Conservation (phyloP, 2,329 filamentous ascomycete species). For the Colletotrichum lentis region DNA sequence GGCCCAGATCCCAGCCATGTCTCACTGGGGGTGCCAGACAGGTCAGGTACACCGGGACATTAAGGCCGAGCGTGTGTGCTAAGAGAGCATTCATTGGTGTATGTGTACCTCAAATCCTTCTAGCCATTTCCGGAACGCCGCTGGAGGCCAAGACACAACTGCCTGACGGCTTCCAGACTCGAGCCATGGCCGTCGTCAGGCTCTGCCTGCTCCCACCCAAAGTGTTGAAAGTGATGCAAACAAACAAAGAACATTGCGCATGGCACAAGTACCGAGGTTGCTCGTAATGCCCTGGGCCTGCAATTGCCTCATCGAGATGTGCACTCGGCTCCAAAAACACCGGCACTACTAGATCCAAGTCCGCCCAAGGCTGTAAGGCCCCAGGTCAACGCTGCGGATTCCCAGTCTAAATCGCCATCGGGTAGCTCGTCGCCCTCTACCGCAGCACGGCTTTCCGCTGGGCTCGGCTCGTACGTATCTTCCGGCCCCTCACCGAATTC, state of each 20-base stretch:
- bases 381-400: conserved; percentile 57
- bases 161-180: conserved; percentile 11
- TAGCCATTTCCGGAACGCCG: conserved; percentile 21
- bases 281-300: not conserved
- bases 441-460: conserved; percentile 44
- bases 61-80: not conserved
- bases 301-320: conserved; percentile 47
- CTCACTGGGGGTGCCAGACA: conserved; percentile 11
- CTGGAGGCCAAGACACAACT: conserved; percentile 6
- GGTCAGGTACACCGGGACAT: not conserved
- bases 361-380: conserved; percentile 55
- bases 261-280: too few relatives aligned
- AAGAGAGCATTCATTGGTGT: conserved; percentile 20
- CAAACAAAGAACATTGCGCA: conserved; percentile 20
- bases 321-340: conserved; percentile 58
- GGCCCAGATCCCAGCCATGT: conserved; percentile 26
- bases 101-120: conserved; percentile 1
- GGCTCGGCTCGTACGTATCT: conserved; percentile 50
- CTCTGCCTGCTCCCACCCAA: not conserved
- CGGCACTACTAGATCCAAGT: conserved; percentile 54
- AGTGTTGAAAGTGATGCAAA: conserved; percentile 6
- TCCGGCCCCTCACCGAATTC: conserved; percentile 44
- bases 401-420: conserved; percentile 54
- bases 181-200: conserved; percentile 4
- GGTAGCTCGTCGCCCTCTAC: conserved; percentile 55